phyloP scores from a whole-genome alignment of 768 basidiomycete species.

The Pulveroboletus sp. region DNA sequence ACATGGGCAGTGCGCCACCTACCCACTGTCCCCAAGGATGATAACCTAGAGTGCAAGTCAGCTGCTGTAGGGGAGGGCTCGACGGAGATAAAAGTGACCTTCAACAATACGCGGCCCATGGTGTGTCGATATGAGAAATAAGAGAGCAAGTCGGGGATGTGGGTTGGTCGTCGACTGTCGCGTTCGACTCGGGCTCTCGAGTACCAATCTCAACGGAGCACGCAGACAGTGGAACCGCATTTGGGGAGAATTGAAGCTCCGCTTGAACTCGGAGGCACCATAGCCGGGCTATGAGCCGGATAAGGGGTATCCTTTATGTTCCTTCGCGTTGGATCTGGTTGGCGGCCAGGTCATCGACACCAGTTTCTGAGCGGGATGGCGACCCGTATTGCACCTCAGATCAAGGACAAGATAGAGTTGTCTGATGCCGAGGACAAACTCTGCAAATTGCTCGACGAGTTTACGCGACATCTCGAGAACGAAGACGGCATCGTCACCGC shows the following conservation, averaged over 20 bases:
- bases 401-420: constrained; percentile 44
- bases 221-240: constrained; percentile 10
- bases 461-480: constrained; percentile 50
- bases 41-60: constrained; percentile 64
- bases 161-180: constrained; percentile 7
- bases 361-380: constrained; percentile 26
- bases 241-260: constrained; percentile 20
- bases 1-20: constrained; percentile 25
- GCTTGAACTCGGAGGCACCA: constrained; percentile 15
- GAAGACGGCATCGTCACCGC: constrained; percentile 51
- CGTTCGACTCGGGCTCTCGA: constrained; percentile 2
- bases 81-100: constrained; percentile 43
- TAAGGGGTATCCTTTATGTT: neutral
- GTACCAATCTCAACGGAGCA: too few relatives aligned
- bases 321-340: constrained; percentile 2
- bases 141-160: neutral
- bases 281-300: too few relatives aligned
- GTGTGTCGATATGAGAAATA: constrained; percentile 5
- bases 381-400: constrained; percentile 28
- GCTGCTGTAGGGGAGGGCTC: neutral
- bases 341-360: constrained; percentile 6
- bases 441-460: constrained; percentile 78
- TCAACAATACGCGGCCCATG: constrained; percentile 86
- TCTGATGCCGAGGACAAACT: constrained; percentile 65
- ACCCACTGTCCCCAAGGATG: constrained; percentile 98